Evolutionary conservation across 768 basidiomycete genomes (phyloP).

Genomic region (Lentinus brumalis): DNA sequence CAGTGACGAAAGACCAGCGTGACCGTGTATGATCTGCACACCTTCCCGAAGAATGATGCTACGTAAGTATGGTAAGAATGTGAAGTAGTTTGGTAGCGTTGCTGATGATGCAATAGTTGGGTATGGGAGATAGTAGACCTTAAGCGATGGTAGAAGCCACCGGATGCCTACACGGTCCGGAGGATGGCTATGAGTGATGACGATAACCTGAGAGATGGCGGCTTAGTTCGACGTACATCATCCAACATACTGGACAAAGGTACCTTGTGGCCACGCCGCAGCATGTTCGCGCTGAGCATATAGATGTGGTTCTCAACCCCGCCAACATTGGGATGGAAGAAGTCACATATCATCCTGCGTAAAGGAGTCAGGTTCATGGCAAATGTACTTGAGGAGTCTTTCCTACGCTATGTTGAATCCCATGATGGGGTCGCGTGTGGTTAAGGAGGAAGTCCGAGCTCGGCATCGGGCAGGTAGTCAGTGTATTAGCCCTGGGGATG

Average conservation of each 20-base stretch:
- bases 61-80: conserved; percentile 89
- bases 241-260: conserved; percentile 4
- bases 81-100: conserved; percentile 92
- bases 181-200: conserved; percentile 91
- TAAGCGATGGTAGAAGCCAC: conserved; percentile 84
- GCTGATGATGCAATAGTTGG: conserved; percentile 88
- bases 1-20: conserved; percentile 86
- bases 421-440: not conserved
- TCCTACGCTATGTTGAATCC: conserved; percentile 17
- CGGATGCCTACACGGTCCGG: conserved; percentile 87
- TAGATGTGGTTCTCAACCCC: conserved; percentile 98
- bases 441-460: not conserved
- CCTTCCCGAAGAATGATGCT: conserved; percentile 86
- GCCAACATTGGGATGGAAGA: conserved; percentile 92
- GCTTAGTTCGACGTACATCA: not conserved
- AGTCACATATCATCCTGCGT: conserved; percentile 90
- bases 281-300: conserved; percentile 83
- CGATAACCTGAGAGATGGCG: conserved; percentile 65
- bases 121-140: conserved; percentile 94
- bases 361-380: not conserved
- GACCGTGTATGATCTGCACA: conserved; percentile 87
- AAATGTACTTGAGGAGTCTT: too few relatives aligned
- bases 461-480: too few relatives aligned
- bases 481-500: too few relatives aligned
- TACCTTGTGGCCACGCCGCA: conserved; percentile 84